Evolutionary conservation across 495 filamentous ascomycete species (phyloP).

Genomic region (Daldinia vernicosa): DNA sequence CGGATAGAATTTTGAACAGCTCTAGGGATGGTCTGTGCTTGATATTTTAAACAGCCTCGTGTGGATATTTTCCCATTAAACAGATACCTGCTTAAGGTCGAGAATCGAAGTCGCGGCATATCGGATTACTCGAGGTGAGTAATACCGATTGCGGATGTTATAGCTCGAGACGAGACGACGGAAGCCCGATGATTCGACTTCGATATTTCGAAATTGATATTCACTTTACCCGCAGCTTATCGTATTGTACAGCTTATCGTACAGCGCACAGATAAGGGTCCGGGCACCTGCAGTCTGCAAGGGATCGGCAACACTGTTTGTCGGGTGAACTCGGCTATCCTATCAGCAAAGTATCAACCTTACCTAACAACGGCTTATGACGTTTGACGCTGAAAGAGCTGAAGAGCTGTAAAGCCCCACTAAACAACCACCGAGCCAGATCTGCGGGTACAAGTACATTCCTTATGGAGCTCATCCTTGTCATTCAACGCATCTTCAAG

Average conservation of each 20-base stretch:
- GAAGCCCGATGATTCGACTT: conserved; percentile 4
- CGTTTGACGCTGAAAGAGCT: background rate
- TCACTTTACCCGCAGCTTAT: background rate
- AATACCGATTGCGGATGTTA: background rate
- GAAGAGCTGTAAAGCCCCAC: conserved; percentile 8
- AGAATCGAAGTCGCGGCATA: conserved; percentile 50
- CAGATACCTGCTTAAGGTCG: conserved; percentile 57
- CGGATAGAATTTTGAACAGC: conserved; percentile 2
- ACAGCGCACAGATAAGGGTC: background rate
- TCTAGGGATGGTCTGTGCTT: conserved; percentile 1
- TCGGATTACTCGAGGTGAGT: conserved; percentile 2
- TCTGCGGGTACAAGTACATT: conserved; percentile 30
- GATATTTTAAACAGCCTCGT: conserved; percentile 52
- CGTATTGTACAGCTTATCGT: background rate
- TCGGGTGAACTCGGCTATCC: conserved; percentile 4
- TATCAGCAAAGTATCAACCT: background rate
- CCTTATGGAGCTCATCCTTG: background rate
- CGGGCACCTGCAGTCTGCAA: background rate
- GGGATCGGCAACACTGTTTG: background rate
- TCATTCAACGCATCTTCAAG: background rate
- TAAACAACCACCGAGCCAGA: conserved; percentile 21
- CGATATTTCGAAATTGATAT: background rate
- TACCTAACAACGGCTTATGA: conserved; percentile 1
- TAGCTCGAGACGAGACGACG: background rate
- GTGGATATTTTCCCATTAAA: conserved; percentile 54